Conservation (phyloP, 2,329 filamentous ascomycete species). For the Verticillium tricorpus region DNA sequence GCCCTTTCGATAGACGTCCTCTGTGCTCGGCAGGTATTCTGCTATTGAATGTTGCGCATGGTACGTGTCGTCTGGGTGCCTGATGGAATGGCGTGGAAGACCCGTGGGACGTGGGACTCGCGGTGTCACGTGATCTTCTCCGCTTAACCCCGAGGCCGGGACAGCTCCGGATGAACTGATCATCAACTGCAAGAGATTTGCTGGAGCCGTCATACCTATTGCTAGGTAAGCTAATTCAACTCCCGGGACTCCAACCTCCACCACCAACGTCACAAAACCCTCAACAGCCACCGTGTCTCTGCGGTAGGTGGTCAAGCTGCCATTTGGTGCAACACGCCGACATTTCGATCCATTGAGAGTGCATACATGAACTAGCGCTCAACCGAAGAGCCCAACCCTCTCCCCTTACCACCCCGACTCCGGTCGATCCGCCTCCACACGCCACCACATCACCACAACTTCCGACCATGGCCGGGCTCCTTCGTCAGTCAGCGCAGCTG, state of each 20-base stretch:
- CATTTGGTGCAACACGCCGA: not conserved
- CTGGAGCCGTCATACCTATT: not conserved
- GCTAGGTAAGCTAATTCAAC: not conserved
- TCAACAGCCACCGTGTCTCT: not conserved
- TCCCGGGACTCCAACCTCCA: not conserved
- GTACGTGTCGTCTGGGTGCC: not conserved
- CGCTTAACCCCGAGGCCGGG: conserved; percentile 3
- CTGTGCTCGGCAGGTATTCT: not conserved
- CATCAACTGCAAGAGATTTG: conserved; percentile 5
- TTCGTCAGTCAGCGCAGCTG: conserved; percentile 63
- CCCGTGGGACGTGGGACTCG: not conserved
- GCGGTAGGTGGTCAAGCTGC: not conserved
- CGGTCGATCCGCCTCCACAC: conserved; percentile 10
- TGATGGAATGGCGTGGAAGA: not conserved
- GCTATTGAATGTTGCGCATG: not conserved
- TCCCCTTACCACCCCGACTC: conserved; percentile 6
- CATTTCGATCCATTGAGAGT: not conserved
- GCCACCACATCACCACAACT: not conserved
- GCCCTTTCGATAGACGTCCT: not conserved
- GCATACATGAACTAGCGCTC: not conserved
- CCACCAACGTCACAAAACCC: not conserved
- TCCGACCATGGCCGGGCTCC: conserved; percentile 58
- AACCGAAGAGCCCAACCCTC: not conserved
- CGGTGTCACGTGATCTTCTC: not conserved
- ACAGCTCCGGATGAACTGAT: conserved; percentile 6